Percentiles rank a stretch among this genome's conserved stretches.
Evolutionary conservation across 2,329 filamentous ascomycete genomes (phyloP).

Genomic region (Elsinoe ampelina): DNA sequence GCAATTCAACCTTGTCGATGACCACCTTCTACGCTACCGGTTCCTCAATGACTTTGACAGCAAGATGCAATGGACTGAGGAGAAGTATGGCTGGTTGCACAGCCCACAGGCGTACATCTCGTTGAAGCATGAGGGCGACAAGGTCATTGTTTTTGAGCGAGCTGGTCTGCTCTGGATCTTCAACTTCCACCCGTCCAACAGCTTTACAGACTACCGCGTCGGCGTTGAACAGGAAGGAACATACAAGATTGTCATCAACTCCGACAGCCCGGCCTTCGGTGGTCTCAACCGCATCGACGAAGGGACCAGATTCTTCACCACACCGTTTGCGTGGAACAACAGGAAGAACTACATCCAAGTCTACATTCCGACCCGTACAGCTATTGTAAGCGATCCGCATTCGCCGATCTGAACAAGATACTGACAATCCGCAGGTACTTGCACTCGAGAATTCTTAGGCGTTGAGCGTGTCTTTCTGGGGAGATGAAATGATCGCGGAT

Average conservation of each 20-base stretch:
- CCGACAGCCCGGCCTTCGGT: slow-evolving; percentile 67
- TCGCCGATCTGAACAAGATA: neutral
- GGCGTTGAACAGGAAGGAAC: slow-evolving; percentile 78
- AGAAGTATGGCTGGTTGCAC: slow-evolving; percentile 85
- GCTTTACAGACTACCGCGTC: slow-evolving; percentile 86
- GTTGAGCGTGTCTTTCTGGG: neutral
- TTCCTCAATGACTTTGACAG: slow-evolving; percentile 92
- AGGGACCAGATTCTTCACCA: slow-evolving; percentile 84
- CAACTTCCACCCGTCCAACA: slow-evolving; percentile 82
- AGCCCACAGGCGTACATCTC: slow-evolving; percentile 81
- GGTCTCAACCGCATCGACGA: slow-evolving; percentile 70
- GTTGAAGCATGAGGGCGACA: slow-evolving; percentile 87
- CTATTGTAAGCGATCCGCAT: slow-evolving; percentile 52
- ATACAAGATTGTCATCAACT: slow-evolving; percentile 77
- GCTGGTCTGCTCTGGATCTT: slow-evolving; percentile 87
- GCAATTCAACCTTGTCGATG: slow-evolving; percentile 87
- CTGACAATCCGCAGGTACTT: slow-evolving; percentile 18
- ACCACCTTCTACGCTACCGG: slow-evolving; percentile 73
- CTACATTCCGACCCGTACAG: slow-evolving; percentile 77
- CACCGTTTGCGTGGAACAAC: slow-evolving; percentile 79
- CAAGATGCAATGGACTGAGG: slow-evolving; percentile 79
- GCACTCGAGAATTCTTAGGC: slow-evolving; percentile 22
- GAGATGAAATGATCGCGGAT: neutral
- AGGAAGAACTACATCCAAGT: slow-evolving; percentile 86
- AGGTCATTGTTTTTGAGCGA: slow-evolving; percentile 91